A percentile compares a stretch with the other conserved stretches of the same genome.
Conservation (phyloP, 1,139 yeast species). For the Saccharomycopsis hybrid region DNA sequence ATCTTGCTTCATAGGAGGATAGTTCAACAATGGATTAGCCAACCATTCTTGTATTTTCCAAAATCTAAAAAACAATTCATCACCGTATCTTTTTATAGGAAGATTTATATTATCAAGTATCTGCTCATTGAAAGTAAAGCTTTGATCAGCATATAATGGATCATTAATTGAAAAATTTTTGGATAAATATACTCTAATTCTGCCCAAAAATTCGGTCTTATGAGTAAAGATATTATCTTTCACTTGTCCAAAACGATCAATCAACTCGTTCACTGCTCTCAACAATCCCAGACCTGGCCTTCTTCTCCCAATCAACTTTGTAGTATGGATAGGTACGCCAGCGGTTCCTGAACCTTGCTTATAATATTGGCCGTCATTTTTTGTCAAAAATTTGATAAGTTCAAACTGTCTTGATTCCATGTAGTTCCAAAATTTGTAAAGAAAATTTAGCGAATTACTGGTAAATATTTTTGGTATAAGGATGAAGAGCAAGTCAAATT, state of each 20-base stretch:
- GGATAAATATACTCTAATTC: conserved; percentile 7
- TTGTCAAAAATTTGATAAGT: conserved; percentile 6
- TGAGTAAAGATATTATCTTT: conserved; percentile 3
- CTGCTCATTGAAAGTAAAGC: conserved; percentile 6
- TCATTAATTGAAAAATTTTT: conserved; percentile 10
- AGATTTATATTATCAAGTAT: background rate
- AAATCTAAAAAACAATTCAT: conserved; percentile 3
- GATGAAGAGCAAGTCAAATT: conserved; percentile 16
- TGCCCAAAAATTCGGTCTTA: conserved; percentile 2
- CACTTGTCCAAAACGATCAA: background rate
- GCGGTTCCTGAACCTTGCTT: background rate
- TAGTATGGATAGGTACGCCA: background rate
- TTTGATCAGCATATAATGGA: background rate
- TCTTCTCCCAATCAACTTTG: conserved; percentile 9
- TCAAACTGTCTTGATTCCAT: conserved; percentile 13
- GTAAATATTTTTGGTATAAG: conserved; percentile 7
- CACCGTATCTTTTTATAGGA: background rate
- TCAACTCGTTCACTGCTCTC: background rate
- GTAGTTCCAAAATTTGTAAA: conserved; percentile 14
- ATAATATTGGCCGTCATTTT: background rate
- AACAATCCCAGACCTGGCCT: conserved; percentile 15
- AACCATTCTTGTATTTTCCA: conserved; percentile 9
- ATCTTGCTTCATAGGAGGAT: background rate
- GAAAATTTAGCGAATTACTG: conserved; percentile 2
- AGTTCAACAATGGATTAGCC: conserved; percentile 1